These are phyloP conservation scores for Huntiella decipiens DNA, from an alignment of 2,329 filamentous ascomycete genomes.

Conservation along the genomic window DNA sequence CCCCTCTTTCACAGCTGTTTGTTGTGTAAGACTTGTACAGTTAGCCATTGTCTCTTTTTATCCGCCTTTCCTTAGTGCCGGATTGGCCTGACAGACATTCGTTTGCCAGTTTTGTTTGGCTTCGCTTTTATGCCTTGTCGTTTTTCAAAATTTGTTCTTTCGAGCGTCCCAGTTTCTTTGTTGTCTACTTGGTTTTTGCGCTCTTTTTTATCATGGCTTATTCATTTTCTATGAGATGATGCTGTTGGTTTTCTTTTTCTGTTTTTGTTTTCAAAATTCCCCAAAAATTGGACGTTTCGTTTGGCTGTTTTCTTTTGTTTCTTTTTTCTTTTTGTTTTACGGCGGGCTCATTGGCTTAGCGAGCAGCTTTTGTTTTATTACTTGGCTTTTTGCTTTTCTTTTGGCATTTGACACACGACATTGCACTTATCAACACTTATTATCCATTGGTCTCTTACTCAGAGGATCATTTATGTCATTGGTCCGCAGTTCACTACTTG, in stretches of 20 bases:
- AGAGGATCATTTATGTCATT: too few relatives aligned
- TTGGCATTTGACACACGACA: conserved; percentile 3
- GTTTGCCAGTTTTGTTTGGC: neutral
- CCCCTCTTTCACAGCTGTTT: neutral
- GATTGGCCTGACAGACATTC: neutral
- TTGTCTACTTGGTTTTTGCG: conserved; percentile 1
- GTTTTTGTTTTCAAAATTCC: conserved; percentile 3
- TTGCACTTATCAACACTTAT: too few relatives aligned
- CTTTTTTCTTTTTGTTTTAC: conserved; percentile 5
- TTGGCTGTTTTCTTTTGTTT: conserved; percentile 8
- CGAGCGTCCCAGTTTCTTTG: neutral
- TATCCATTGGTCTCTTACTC: too few relatives aligned
- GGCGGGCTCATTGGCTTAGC: conserved; percentile 7
- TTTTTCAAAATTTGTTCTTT: too few relatives aligned
- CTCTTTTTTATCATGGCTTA: conserved; percentile 1
- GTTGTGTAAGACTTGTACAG: neutral
- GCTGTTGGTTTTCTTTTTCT: neutral
- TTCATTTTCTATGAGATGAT: neutral
- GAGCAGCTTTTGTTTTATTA: conserved; percentile 3
- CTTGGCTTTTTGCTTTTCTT: conserved; percentile 2
- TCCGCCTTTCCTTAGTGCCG: neutral
- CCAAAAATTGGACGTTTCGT: conserved; percentile 4
- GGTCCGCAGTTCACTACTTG: too few relatives aligned
- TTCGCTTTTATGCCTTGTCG: neutral
- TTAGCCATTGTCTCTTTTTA: neutral